A percentile compares a stretch with the other conserved stretches of the same genome.
Conservation (phyloP, 305 asterid species). For the Plantago coronopus region DNA sequence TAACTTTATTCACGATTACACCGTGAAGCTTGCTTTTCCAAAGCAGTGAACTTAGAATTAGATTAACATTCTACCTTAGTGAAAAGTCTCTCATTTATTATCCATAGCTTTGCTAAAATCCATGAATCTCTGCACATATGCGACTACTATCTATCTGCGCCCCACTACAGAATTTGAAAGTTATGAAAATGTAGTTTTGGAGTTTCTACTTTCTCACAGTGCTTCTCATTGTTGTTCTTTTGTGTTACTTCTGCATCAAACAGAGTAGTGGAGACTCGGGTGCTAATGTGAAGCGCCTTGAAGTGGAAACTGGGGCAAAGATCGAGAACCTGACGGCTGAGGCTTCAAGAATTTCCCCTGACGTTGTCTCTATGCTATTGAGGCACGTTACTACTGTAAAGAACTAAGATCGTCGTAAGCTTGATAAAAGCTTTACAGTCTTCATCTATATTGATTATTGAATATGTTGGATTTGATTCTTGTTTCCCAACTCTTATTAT, state of each 20-base stretch:
- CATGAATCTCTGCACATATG: not conserved
- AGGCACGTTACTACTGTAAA: conserved; percentile 51
- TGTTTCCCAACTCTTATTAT: not conserved
- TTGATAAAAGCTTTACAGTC: not conserved
- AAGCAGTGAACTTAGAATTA: no score
- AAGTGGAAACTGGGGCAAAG: conserved; percentile 66
- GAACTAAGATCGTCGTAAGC: conserved; percentile 30
- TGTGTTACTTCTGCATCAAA: not conserved
- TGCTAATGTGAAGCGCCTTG: conserved; percentile 83
- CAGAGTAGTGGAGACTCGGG: conserved; percentile 92
- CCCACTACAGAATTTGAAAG: not conserved
- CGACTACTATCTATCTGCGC: not conserved
- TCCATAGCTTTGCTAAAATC: not conserved
- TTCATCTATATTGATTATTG: not conserved
- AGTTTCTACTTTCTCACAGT: not conserved
- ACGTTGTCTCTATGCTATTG: conserved; percentile 58
- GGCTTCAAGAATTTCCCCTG: conserved; percentile 71
- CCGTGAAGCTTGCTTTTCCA: no score
- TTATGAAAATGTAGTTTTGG: not conserved
- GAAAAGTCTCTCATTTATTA: no score
- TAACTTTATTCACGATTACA: no score
- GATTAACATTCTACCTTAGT: no score
- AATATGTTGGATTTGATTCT: not conserved
- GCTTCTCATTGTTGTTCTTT: not conserved
- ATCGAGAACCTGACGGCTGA: conserved; percentile 62